phyloP scores from a whole-genome alignment of 1,284 basidiomycete species.

The Rhodotorula sp. region DNA sequence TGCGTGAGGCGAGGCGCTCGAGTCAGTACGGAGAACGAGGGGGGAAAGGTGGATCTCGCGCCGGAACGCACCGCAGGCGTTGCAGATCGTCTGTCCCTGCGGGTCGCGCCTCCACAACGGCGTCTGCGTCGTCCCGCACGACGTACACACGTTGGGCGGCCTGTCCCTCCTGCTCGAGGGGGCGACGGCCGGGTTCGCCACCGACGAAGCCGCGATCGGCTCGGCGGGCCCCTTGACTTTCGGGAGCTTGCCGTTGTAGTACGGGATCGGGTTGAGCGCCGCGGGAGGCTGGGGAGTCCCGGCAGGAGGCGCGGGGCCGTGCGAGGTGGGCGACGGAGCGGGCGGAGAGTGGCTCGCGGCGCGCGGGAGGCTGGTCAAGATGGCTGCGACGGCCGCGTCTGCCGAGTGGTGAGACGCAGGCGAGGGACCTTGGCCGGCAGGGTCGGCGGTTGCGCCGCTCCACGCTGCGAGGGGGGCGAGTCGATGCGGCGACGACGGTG shows the following conservation, averaged over 20 bases:
- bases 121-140: conserved; percentile 89
- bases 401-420: background rate
- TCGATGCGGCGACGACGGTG: background rate
- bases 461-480: background rate
- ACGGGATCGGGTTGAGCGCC: conserved; percentile 2
- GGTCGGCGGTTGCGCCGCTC: background rate
- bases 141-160: conserved; percentile 63
- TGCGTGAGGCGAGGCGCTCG: background rate
- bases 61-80: conserved; percentile 70
- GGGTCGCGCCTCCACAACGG: conserved; percentile 90
- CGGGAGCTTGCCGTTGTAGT: conserved; percentile 6
- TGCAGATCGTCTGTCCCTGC: conserved; percentile 80
- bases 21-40: background rate
- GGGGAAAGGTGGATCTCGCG: too few relatives aligned
- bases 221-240: background rate
- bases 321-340: background rate
- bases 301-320: background rate
- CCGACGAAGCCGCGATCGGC: background rate
- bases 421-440: too few relatives aligned
- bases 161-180: conserved; percentile 13
- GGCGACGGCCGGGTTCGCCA: background rate
- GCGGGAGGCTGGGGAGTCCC: background rate
- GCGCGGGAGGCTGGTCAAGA: conserved; percentile 18
- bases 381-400: conserved; percentile 15
- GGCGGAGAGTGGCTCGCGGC: conserved; percentile 1